These are phyloP conservation scores for Akanthomyces dipterigenus DNA, from an alignment of 2,329 filamentous ascomycete species.

Conservation along the genomic window DNA sequence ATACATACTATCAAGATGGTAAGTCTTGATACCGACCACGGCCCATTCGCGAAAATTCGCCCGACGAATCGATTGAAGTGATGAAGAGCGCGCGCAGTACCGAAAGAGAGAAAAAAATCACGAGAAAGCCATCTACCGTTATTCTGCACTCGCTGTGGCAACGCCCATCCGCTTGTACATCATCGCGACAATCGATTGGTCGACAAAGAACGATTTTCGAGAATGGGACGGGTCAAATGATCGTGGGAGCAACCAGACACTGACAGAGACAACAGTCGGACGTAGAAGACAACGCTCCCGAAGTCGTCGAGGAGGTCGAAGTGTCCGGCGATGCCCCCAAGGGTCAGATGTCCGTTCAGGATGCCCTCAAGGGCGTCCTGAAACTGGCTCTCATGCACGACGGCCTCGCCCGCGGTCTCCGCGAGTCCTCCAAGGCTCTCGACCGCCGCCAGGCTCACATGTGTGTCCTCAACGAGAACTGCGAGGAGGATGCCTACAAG, in stretches of 20 bases:
- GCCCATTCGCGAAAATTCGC: not conserved
- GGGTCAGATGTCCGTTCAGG: conserved; percentile 95
- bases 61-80: conserved; percentile 7
- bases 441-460: conserved; percentile 99
- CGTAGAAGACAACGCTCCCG: conserved; percentile 98
- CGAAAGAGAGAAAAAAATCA: not conserved
- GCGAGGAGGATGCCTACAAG: conserved; percentile 99
- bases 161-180: not conserved
- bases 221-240: not conserved
- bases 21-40: conserved; percentile 28
- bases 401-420: conserved; percentile 95
- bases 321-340: conserved; percentile 87
- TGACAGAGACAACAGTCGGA: conserved; percentile 64
- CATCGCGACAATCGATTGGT: not conserved
- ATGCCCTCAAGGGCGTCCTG: conserved; percentile 97
- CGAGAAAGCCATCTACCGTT: not conserved
- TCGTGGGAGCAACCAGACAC: not conserved
- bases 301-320: conserved; percentile 85
- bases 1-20: conserved; percentile 52
- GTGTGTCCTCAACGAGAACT: conserved; percentile 99
- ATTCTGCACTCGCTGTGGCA: not conserved
- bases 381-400: conserved; percentile 99
- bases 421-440: conserved; percentile 97
- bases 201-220: not conserved
- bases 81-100: not conserved